phyloP scores from a whole-genome alignment of 495 filamentous ascomycete species.

The Penicillium subrubescens region DNA sequence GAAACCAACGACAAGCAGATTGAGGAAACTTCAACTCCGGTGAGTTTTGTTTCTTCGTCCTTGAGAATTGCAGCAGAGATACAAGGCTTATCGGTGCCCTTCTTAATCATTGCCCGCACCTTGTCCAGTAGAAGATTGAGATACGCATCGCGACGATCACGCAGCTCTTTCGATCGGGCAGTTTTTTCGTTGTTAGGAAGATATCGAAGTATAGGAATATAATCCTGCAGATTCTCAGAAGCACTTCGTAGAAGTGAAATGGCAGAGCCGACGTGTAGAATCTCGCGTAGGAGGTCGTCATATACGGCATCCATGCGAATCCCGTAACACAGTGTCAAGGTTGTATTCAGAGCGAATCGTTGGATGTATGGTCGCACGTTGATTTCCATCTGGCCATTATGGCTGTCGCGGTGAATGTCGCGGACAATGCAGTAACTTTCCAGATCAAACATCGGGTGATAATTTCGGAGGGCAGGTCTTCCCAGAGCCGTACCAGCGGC shows the following conservation, averaged over 20 bases:
- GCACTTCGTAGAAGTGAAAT: constrained; percentile 52
- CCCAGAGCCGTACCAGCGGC: constrained; percentile 50
- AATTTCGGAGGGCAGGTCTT: constrained; percentile 47
- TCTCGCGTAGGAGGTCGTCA: constrained; percentile 51
- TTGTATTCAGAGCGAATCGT: constrained; percentile 54
- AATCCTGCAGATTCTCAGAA: constrained; percentile 55
- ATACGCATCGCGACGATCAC: constrained; percentile 48
- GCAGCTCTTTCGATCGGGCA: constrained; percentile 45
- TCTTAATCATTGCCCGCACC: constrained; percentile 49
- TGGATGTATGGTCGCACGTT: constrained; percentile 48
- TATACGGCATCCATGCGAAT: constrained; percentile 56
- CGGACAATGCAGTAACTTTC: constrained; percentile 52
- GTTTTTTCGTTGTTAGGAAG: constrained; percentile 52
- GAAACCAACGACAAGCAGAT: constrained; percentile 55
- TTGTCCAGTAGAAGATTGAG: constrained; percentile 49
- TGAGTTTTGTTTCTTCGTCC: constrained; percentile 51
- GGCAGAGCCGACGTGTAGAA: constrained; percentile 51
- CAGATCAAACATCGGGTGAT: constrained; percentile 54
- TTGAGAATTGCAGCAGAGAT: constrained; percentile 54
- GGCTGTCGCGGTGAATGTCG: constrained; percentile 47
- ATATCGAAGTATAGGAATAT: constrained; percentile 49
- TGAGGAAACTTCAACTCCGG: constrained; percentile 50
- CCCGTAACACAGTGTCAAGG: constrained; percentile 55
- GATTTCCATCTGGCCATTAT: constrained; percentile 39
- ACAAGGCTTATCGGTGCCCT: constrained; percentile 55